Evolutionary conservation across 1,139 yeast species (phyloP), one percentile per base, ranked within the genome.

Genomic region (Scheffersomyces stambukii): DNA sequence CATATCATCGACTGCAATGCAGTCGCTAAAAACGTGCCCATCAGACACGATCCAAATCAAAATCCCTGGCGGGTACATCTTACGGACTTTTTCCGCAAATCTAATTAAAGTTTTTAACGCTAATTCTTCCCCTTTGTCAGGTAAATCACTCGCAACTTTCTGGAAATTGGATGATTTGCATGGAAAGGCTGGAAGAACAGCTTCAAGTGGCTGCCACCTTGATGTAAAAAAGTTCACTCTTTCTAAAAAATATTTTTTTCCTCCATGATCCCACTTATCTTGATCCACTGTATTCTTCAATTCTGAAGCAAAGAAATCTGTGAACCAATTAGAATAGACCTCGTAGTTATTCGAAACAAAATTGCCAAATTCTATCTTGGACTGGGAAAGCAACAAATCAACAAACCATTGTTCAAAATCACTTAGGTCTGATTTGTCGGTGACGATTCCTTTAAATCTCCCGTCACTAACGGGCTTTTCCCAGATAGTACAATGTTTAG

Each of bases 21-120:
- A 76, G 48, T 76, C 82, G 37, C 79, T 71, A 50, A 76, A 76
- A 8, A 76, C 82, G 46, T 76, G 82, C 0, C 82, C 81, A 42
- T 76, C 82, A 46, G 78, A 70, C 15, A 76, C 79, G 45, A 76
- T 73, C 64, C 69, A 70, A 24, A 75, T 49, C 29, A 66, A 61
- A 46, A 75, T 54, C 2, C 81, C 81, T 0, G 81, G 80, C 1
- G 70, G 60, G 48, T 76, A 75, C 19, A 75, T 41, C 13, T 48
- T 38, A 29, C 54, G 46, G 5, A 74, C 65, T 2, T 37, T 33
- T 21, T 35, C 36, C 3, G 64, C 53, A 45, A 64, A 64, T 2
- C 45, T 36, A 25, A 63, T 54, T 25, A 64, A 45, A 21, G 57
- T 47, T n/a, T 31, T 33, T 23, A 64, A 40, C 1, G 70, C 70